These are phyloP conservation scores for Camellia oleifera DNA, from an alignment of 179 eudicot genomes.

Conservation along the genomic window DNA sequence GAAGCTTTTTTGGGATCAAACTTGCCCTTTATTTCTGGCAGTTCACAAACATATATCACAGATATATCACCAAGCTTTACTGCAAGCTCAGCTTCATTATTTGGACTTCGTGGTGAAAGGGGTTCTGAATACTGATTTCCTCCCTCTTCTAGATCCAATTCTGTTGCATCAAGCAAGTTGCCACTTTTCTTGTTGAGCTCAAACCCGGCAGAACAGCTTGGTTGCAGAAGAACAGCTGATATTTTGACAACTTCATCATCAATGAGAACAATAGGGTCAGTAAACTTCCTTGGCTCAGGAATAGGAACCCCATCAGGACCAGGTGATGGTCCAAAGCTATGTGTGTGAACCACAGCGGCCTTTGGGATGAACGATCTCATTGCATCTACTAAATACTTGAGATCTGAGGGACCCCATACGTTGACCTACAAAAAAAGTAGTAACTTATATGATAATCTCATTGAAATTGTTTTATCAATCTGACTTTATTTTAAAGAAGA, in stretches of 20 bases:
- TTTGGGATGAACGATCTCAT: slow-evolving; percentile 90
- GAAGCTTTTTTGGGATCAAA: slow-evolving; percentile 82
- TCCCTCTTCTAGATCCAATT: slow-evolving; percentile 4
- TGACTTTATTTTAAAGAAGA: slow-evolving; percentile 1
- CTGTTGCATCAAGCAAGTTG: not conserved
- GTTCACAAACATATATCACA: slow-evolving; percentile 77
- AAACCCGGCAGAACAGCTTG: slow-evolving; percentile 23
- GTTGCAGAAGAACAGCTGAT: slow-evolving; percentile 77
- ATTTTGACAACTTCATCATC: slow-evolving; percentile 80
- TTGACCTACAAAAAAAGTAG: slow-evolving; percentile 59
- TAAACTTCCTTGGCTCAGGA: slow-evolving; percentile 31
- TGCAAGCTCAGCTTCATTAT: slow-evolving; percentile 21
- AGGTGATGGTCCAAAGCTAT: slow-evolving; percentile 63
- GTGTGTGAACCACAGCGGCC: slow-evolving; percentile 91
- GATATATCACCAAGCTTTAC: slow-evolving; percentile 77
- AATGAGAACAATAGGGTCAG: slow-evolving; percentile 63
- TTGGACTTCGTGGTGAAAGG: slow-evolving; percentile 12
- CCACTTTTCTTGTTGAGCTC: no score
- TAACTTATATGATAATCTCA: not conserved
- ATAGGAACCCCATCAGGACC: slow-evolving; percentile 31
- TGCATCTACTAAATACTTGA: slow-evolving; percentile 65
- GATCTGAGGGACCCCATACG: slow-evolving; percentile 92
- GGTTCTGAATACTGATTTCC: slow-evolving; percentile 12
- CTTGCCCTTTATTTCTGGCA: slow-evolving; percentile 84
- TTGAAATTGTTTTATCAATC: not conserved